A percentile compares a stretch with the other conserved stretches of the same genome.
phyloP scores from a whole-genome alignment of 768 basidiomycete genomes.

The Suillus tomentosus region DNA sequence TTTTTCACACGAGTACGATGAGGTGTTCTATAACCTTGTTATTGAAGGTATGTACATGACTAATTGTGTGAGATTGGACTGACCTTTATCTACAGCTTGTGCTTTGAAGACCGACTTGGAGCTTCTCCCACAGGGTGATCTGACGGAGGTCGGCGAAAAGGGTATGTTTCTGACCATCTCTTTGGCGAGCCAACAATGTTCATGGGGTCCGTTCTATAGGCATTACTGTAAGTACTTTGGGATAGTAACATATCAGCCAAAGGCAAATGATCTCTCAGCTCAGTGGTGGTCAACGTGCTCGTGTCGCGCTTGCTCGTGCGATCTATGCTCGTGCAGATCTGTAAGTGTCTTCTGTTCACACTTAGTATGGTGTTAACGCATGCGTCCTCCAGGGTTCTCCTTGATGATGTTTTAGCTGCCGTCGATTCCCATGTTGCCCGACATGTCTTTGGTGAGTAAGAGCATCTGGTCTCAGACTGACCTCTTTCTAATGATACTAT shows the following conservation, averaged over 20 bases:
- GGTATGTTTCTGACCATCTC: slow-evolving; percentile 39
- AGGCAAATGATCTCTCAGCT: slow-evolving; percentile 42
- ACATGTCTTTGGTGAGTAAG: slow-evolving; percentile 69
- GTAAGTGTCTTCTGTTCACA: slow-evolving; percentile 39
- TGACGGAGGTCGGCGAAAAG: slow-evolving; percentile 86
- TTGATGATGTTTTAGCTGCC: slow-evolving; percentile 90
- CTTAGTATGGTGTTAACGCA: slow-evolving; percentile 7
- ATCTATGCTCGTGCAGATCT: slow-evolving; percentile 92
- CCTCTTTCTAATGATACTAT: slow-evolving; percentile 3
- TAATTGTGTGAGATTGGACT: not conserved
- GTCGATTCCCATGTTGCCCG: slow-evolving; percentile 87
- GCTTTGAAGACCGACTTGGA: slow-evolving; percentile 82
- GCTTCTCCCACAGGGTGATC: slow-evolving; percentile 77
- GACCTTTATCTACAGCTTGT: slow-evolving; percentile 54
- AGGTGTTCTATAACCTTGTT: slow-evolving; percentile 79
- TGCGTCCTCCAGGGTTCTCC: slow-evolving; percentile 51
- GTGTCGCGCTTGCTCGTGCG: slow-evolving; percentile 82
- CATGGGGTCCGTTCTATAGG: slow-evolving; percentile 29
- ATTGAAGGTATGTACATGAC: slow-evolving; percentile 58
- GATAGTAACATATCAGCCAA: slow-evolving; percentile 15
- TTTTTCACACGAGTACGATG: slow-evolving; percentile 89
- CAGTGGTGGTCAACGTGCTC: slow-evolving; percentile 84
- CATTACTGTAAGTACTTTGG: slow-evolving; percentile 53
- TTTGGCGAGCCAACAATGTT: not conserved
- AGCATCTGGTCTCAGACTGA: not conserved